Conservation (phyloP, 108 stramenopile genomes). For the Nitzschia sp. region DNA sequence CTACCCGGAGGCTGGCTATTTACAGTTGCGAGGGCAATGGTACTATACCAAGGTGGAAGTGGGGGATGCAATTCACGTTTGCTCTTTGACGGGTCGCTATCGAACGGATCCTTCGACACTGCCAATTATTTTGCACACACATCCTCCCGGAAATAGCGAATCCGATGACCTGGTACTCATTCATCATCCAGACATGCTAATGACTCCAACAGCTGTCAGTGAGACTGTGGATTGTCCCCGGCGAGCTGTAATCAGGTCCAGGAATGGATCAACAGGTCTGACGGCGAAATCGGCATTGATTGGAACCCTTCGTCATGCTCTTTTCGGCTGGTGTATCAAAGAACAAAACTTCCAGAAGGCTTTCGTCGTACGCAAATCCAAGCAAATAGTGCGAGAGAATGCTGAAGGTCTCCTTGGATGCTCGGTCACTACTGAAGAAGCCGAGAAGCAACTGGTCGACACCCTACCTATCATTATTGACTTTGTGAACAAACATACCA, state of each 20-base stretch:
- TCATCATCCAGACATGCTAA: conserved; percentile 80
- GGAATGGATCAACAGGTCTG: conserved; percentile 73
- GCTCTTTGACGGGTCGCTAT: conserved; percentile 69
- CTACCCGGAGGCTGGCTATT: conserved; percentile 36
- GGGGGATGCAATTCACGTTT: conserved; percentile 77
- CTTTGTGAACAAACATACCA: conserved; percentile 61
- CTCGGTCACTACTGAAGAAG: conserved; percentile 51
- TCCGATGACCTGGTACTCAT: conserved; percentile 75
- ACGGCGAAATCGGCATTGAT: conserved; percentile 60
- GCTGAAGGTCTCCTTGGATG: conserved; percentile 70
- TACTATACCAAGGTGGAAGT: conserved; percentile 52
- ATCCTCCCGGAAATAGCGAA: conserved; percentile 49
- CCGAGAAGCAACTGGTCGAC: conserved; percentile 59
- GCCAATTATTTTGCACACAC: conserved; percentile 68
- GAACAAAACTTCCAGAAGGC: conserved; percentile 49
- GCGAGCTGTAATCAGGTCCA: conserved; percentile 66
- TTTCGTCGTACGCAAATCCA: conserved; percentile 38
- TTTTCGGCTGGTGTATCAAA: conserved; percentile 73
- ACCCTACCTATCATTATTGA: conserved; percentile 61
- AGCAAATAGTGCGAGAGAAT: conserved; percentile 59
- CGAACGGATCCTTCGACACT: conserved; percentile 68
- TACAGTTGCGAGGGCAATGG: conserved; percentile 82
- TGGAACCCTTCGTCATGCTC: conserved; percentile 81
- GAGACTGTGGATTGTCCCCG: conserved; percentile 72
- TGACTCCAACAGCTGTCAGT: conserved; percentile 76